phyloP scores from a whole-genome alignment of 495 filamentous ascomycete species.

The Mytilinidion resinicola region DNA sequence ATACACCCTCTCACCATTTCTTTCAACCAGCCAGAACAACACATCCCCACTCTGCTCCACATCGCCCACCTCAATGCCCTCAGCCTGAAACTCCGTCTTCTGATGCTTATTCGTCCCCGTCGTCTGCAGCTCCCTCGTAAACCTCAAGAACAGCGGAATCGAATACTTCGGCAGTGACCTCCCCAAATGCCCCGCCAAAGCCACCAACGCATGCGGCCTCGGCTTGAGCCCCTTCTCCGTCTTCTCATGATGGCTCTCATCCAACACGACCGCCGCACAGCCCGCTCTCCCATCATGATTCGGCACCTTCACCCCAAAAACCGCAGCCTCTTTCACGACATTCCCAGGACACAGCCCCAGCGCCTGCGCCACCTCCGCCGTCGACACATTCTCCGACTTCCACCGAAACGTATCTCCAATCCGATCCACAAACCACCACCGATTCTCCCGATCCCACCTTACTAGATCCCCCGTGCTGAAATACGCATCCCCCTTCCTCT shows the following conservation, averaged over 20 bases:
- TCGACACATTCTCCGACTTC: constrained; percentile 58
- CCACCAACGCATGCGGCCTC: constrained; percentile 7
- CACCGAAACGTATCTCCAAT: constrained; percentile 38
- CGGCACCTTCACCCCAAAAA: constrained; percentile 80
- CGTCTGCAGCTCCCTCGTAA: constrained; percentile 53
- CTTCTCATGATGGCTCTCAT: neutral
- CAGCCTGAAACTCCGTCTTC: constrained; percentile 60
- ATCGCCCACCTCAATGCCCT: constrained; percentile 65
- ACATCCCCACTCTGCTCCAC: constrained; percentile 46
- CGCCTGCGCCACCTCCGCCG: constrained; percentile 72
- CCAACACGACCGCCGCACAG: constrained; percentile 57
- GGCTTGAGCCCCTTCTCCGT: constrained; percentile 7
- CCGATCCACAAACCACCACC: constrained; percentile 77
- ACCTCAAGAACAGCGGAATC: constrained; percentile 68
- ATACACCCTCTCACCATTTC: constrained; percentile 51
- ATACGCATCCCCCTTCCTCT: constrained; percentile 75
- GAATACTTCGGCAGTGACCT: constrained; percentile 64
- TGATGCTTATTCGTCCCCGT: constrained; percentile 90
- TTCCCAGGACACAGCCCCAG: constrained; percentile 54
- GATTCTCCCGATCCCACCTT: constrained; percentile 61
- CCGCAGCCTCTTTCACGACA: constrained; percentile 69
- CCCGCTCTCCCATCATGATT: constrained; percentile 82
- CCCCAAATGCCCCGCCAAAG: constrained; percentile 41
- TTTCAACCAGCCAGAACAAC: constrained; percentile 56
- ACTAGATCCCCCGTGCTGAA: constrained; percentile 85